Evolutionary conservation across 108 stramenopile genomes (phyloP).

Genomic region (Skeletonema potamos): DNA sequence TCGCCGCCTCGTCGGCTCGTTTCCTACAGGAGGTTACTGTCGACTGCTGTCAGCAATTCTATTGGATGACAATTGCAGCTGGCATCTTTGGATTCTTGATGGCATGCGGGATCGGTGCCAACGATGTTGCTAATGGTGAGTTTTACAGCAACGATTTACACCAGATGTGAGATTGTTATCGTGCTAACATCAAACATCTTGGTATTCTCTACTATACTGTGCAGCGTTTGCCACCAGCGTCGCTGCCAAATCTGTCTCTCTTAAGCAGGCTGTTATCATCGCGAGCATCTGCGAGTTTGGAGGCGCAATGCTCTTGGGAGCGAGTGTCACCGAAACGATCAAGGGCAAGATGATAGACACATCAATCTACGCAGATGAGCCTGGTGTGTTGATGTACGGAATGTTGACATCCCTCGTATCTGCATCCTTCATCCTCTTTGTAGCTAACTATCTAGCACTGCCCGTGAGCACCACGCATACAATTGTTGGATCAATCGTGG

Average conservation of each 20-base stretch:
- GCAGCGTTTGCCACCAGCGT: constrained; percentile 72
- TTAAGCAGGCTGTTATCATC: constrained; percentile 65
- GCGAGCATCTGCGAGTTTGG: constrained; percentile 68
- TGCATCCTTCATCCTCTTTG: constrained; percentile 56
- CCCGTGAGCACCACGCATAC: constrained; percentile 76
- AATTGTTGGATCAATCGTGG: constrained; percentile 63
- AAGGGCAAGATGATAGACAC: constrained; percentile 57
- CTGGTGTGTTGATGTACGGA: constrained; percentile 58
- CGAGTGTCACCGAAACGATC: constrained; percentile 63
- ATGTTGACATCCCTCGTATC: constrained; percentile 58
- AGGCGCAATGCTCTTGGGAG: constrained; percentile 65
- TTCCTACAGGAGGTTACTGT: background rate
- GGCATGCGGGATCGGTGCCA: constrained; percentile 66
- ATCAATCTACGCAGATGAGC: constrained; percentile 45
- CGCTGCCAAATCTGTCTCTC: constrained; percentile 62
- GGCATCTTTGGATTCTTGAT: constrained; percentile 49
- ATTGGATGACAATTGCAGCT: constrained; percentile 50
- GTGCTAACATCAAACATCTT: background rate
- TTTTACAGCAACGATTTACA: background rate
- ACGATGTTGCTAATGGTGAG: constrained; percentile 73
- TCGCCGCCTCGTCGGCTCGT: constrained; percentile 1
- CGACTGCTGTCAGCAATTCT: constrained; percentile 24
- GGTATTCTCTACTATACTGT: background rate
- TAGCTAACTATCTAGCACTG: constrained; percentile 56
- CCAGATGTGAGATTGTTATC: background rate